phyloP scores from a whole-genome alignment of 768 basidiomycete genomes.

The Coprinopsis cinerea region DNA sequence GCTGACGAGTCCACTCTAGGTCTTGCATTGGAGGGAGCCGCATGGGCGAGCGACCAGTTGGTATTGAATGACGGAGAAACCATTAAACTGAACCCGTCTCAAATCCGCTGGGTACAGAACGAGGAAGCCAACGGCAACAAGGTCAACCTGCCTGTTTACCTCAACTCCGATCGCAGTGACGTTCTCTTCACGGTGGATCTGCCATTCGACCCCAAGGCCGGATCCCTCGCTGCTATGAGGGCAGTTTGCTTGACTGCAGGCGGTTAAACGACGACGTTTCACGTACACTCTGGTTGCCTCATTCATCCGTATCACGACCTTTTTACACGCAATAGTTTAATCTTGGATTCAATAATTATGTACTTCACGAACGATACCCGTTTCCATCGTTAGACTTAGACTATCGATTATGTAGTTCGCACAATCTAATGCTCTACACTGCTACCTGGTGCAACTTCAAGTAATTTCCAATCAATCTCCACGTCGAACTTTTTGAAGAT shows the following conservation, averaged over 20 bases:
- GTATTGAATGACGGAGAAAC: conserved; percentile 81
- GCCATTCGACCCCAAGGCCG: conserved; percentile 63
- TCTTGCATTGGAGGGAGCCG: conserved; percentile 81
- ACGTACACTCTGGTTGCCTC: neutral
- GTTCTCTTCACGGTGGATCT: conserved; percentile 88
- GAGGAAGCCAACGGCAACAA: conserved; percentile 35
- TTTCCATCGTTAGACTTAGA: too few relatives aligned
- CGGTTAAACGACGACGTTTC: conserved; percentile 37
- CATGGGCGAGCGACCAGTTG: conserved; percentile 64
- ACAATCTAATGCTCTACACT: conserved; percentile 5
- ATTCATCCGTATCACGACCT: neutral
- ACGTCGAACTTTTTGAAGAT: conserved; percentile 71
- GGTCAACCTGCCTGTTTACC: conserved; percentile 87
- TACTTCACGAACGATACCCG: neutral
- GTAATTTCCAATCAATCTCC: conserved; percentile 85
- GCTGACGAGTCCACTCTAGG: conserved; percentile 40
- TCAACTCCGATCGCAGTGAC: conserved; percentile 85
- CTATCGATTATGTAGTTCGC: neutral
- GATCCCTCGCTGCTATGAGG: conserved; percentile 73
- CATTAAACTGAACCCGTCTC: conserved; percentile 74
- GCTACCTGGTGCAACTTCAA: conserved; percentile 55
- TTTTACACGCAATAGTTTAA: neutral
- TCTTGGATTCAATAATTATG: neutral
- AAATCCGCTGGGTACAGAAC: conserved; percentile 79
- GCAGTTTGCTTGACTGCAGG: conserved; percentile 89